phyloP scores from a whole-genome alignment of 345 rosid genomes.

The Dimocarpus longan region DNA sequence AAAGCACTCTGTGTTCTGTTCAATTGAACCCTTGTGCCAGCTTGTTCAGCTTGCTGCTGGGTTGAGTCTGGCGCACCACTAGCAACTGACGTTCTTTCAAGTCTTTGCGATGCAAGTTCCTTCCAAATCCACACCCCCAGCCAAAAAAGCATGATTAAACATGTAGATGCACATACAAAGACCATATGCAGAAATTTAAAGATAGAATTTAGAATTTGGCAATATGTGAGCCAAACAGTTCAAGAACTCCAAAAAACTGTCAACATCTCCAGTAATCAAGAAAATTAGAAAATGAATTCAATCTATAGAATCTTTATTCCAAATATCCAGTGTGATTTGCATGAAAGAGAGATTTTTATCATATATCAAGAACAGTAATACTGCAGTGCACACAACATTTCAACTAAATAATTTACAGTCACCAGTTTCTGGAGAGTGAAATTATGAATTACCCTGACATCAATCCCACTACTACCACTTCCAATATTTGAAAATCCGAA shows the following conservation, averaged over 20 bases:
- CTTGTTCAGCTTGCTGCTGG: conserved; percentile 46
- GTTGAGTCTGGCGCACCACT: conserved; percentile 31
- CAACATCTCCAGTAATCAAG: not conserved
- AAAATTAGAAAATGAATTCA: not conserved
- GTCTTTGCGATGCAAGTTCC: conserved; percentile 48
- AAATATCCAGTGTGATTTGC: not conserved
- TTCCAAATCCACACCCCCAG: conserved; percentile 27
- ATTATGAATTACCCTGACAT: conserved; percentile 42
- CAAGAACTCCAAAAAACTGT: conserved; percentile 1
- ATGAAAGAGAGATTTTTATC: not conserved
- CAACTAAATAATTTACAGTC: not conserved
- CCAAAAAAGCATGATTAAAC: conserved; percentile 7
- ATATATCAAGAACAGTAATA: not conserved
- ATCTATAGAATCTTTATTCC: not conserved
- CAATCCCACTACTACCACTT: conserved; percentile 48
- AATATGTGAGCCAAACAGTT: conserved; percentile 5
- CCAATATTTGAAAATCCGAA: conserved; percentile 57
- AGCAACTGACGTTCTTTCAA: conserved; percentile 48
- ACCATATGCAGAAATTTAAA: not conserved
- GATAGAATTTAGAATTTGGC: not conserved
- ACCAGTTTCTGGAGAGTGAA: conserved; percentile 13
- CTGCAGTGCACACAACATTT: not conserved
- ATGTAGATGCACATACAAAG: not conserved
- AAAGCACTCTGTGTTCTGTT: conserved; percentile 50
- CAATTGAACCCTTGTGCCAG: conserved; percentile 44